Base-by-base conservation (phyloP, 1,139 yeast species). In the Candida sanyaensis region DNA sequence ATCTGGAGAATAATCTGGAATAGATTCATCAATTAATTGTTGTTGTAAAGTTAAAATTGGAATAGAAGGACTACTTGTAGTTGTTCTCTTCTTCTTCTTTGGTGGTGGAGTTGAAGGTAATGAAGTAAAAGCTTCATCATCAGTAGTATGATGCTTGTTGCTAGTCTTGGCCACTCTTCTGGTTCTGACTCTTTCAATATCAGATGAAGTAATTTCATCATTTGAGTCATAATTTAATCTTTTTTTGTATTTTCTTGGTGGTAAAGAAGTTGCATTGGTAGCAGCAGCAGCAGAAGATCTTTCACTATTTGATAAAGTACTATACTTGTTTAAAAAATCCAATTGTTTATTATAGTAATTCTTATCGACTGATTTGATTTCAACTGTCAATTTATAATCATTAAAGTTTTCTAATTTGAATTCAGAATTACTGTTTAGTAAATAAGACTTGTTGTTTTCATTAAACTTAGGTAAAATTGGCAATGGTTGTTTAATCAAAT, bases 1-100 rank as follows among this genome's bases (percentile, higher is more conserved):
- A 49, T 67, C 67, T 5, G 98, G 98, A 6, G 93, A 83, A 65
- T 78, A 92, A 66, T 93, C 97, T n/a, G 71, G 81, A 48, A 76
- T 75, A 32, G 70, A 64, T 55, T 75, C 88, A 59, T 86, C 90
- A 58, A 83, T 78, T 42, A 73, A 63, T 48, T 69, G 63, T 47
- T 73, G 77, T 54, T 73, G 77, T 42, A 68, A 63, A 47, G 75
- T 75, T 45, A 77, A 61, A 30, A 68, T 54, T 42, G 72, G 55
- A 29, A 46, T 37, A 30, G 55, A 44, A 31, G 49, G 40, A 12
- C 43, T n/a, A n/a, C 47, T 32, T 34, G 50, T 41, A 17, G 43
- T 37, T 38, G 45, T 44, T 43, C 41, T 49, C 50, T 45, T 26
- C 27, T 33, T 41, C 23, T 41, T 44, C 29, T 76, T 73, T 37